Base-by-base conservation (phyloP, 768 basidiomycete genomes). In the Kwoniella newhampshirensis region DNA sequence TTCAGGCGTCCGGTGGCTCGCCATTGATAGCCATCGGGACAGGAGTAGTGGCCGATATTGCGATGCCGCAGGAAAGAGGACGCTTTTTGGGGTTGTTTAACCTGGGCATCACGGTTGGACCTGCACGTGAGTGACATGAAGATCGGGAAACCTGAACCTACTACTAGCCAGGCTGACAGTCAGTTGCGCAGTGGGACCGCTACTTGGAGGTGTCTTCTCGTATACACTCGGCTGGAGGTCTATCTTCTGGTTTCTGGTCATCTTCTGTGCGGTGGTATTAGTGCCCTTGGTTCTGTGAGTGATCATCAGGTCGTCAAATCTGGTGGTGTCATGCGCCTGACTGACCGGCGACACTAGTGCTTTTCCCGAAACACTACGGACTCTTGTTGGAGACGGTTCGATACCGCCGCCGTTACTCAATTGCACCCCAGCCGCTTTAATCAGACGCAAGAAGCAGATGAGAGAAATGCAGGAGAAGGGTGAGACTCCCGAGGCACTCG, bases 41-140 rank as follows among this genome's bases (percentile, higher is more conserved):
- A 84, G 90, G 90, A 5, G 84, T 88, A 4, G 82, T 93, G 53
- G 84, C 84, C 0, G 90, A 93, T 70, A 86, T 93, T 30, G 82
- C 87, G 4, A 82, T 81, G 2, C 84, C 83, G 0, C 81, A 82
- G 30, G 88, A 91, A 75, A 79, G 89, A 35, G 90, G 87, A 13
- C 82, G 84, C 4, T 89, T 85, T 75, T 81, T 85, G 55, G 90
- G 88, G 1, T 48, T 88, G 12, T 88, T 84, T 73, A 80, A 75
- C 32, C 57, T 65, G 1, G 47, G 62, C 11, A 56, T 58, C 5
- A 71, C 61, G 25, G 57, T 67, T 23, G 67, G 68, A 20, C 69
- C 71, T 26, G 63, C 56, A 36, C 49, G 56, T 58, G 42, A 43
- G 56, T 57, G 4, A 42, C 8, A n/a, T 42, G 32, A 6, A 6